These are phyloP conservation scores for Naganishia cerealis DNA, from an alignment of 1,284 basidiomycete species.

Conservation along the genomic window DNA sequence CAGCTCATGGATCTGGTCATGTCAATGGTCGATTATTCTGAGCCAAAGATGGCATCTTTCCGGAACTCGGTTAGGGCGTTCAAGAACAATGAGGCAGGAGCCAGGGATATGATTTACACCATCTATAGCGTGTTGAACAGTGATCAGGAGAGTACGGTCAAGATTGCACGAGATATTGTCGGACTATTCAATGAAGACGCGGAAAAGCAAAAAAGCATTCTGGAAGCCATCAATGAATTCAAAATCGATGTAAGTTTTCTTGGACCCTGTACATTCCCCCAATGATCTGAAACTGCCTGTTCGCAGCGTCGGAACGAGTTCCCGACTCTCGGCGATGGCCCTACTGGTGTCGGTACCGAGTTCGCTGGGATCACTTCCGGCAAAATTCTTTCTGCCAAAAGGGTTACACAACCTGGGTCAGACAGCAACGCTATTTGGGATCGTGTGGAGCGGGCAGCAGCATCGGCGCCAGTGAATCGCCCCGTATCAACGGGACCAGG, in stretches of 20 bases:
- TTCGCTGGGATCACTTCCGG: conserved; percentile 77
- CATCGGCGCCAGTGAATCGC: conserved; percentile 58
- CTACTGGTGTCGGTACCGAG: conserved; percentile 59
- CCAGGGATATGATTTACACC: conserved; percentile 80
- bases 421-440: conserved; percentile 74
- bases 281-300: conserved; percentile 10
- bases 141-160: conserved; percentile 72
- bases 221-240: conserved; percentile 78
- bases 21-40: conserved; percentile 67
- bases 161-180: conserved; percentile 74
- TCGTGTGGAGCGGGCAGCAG: conserved; percentile 80
- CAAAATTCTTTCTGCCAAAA: conserved; percentile 78
- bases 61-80: conserved; percentile 78
- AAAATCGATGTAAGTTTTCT: conserved; percentile 66
- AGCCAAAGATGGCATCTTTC: conserved; percentile 71
- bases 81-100: conserved; percentile 72
- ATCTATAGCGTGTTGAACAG: conserved; percentile 80
- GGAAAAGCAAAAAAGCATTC: conserved; percentile 75
- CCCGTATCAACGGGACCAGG: conserved; percentile 41
- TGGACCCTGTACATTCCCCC: background rate
- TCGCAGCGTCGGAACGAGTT: conserved; percentile 75
- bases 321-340: conserved; percentile 65
- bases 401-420: conserved; percentile 64
- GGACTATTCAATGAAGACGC: conserved; percentile 74
- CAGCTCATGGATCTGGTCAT: conserved; percentile 69